These are phyloP conservation scores for Dioscorea alata DNA, from an alignment of 106 monocot genomes.

Conservation along the genomic window DNA sequence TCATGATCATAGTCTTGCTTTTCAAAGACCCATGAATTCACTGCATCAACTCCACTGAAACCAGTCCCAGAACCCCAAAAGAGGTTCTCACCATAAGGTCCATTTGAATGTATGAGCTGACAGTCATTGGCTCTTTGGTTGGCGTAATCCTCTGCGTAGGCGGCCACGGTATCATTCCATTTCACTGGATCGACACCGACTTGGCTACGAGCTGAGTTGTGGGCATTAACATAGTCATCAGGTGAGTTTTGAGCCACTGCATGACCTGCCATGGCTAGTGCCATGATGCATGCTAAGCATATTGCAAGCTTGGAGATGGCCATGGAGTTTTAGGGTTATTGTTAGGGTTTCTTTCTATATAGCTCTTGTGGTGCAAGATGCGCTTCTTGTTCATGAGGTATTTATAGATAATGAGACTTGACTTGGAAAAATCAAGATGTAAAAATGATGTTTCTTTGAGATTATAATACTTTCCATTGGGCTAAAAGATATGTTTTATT, in stretches of 20 bases:
- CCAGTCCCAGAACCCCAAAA: constrained; percentile 4
- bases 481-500: no score
- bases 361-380: no score
- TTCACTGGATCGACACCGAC: constrained; percentile 20
- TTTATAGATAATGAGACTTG: no score
- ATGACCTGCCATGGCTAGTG: constrained; percentile 2
- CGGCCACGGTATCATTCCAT: constrained; percentile 23
- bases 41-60: constrained; percentile 16
- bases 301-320: neutral
- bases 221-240: constrained; percentile 20
- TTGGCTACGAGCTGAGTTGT: constrained; percentile 16
- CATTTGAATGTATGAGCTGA: constrained; percentile 15
- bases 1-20: constrained; percentile 19
- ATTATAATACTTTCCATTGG: no score
- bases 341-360: no score
- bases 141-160: constrained; percentile 31
- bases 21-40: constrained; percentile 25
- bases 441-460: no score
- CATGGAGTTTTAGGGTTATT: no score
- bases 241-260: constrained; percentile 13
- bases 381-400: no score
- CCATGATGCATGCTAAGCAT: constrained; percentile 1
- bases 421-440: no score
- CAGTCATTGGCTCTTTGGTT: constrained; percentile 20
- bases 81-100: constrained; percentile 25